These are phyloP conservation scores for Tricholoma matsutake DNA, from an alignment of 768 basidiomycete species.

Conservation along the genomic window DNA sequence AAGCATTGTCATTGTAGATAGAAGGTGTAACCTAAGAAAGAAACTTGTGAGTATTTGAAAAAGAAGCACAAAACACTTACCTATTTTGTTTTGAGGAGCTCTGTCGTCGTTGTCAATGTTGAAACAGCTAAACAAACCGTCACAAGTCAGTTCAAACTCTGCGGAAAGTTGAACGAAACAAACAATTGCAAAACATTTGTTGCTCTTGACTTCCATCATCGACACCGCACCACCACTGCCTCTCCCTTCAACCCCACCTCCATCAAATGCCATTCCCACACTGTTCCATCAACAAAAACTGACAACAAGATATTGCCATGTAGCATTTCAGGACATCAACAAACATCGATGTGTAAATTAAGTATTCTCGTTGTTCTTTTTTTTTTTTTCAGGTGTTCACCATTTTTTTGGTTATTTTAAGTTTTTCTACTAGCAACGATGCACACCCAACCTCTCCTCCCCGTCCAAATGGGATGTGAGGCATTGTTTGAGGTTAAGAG, in stretches of 20 bases:
- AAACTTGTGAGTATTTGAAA: neutral
- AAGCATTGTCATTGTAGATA: neutral
- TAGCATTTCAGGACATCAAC: neutral
- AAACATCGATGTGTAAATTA: neutral
- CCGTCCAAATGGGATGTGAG: too few species aligned
- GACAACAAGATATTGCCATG: neutral
- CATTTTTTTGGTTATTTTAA: neutral
- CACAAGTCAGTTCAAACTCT: neutral
- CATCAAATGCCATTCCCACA: neutral
- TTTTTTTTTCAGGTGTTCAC: neutral
- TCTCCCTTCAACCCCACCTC: neutral
- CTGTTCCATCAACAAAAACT: neutral
- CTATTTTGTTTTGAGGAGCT: neutral
- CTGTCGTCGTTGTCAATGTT: neutral
- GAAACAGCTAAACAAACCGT: neutral
- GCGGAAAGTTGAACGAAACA: neutral
- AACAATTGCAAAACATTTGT: neutral
- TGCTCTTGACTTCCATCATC: neutral
- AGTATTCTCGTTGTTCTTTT: neutral
- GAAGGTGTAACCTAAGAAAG: neutral
- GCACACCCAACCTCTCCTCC: neutral
- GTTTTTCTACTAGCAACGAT: neutral
- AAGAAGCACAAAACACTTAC: neutral
- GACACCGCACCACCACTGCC: neutral
- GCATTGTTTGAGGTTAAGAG: too few species aligned